phyloP scores from a whole-genome alignment of 495 filamentous ascomycete genomes.

The Annulohypoxylon nitens region DNA sequence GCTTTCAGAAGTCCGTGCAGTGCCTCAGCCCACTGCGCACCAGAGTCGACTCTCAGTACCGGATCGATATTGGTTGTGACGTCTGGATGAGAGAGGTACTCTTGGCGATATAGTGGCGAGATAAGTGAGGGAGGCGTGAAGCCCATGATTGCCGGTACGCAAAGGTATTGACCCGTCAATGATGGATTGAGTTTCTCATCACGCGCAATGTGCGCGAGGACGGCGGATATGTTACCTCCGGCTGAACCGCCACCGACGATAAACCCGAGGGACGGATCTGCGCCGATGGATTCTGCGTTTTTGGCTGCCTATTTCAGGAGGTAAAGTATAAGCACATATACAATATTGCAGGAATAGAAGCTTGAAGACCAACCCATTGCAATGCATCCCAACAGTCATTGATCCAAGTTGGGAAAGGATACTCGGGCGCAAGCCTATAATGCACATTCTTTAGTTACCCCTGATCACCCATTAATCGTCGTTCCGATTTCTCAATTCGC shows the following conservation, averaged over 20 bases:
- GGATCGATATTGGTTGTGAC: conserved; percentile 42
- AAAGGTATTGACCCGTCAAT: conserved; percentile 61
- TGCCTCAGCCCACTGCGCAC: conserved; percentile 14
- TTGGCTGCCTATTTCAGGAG: conserved; percentile 49
- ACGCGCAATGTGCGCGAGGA: conserved; percentile 56
- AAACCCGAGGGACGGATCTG: conserved; percentile 60
- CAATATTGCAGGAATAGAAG: not conserved
- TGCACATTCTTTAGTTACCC: not conserved
- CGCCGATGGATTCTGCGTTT: conserved; percentile 55
- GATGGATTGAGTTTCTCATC: conserved; percentile 59
- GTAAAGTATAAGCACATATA: conserved; percentile 8
- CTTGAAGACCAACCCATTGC: conserved; percentile 57
- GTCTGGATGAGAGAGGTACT: conserved; percentile 45
- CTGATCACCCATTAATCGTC: too few relatives aligned
- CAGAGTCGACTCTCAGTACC: conserved; percentile 21
- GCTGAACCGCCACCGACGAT: conserved; percentile 64
- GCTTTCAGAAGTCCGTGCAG: conserved; percentile 9
- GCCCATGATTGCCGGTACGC: conserved; percentile 54
- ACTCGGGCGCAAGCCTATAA: conserved; percentile 59
- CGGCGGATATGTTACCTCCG: conserved; percentile 61
- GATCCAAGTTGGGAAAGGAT: conserved; percentile 60
- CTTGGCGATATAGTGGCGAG: conserved; percentile 33
- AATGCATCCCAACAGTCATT: conserved; percentile 66
- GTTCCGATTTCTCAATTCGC: not conserved
- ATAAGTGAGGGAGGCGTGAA: conserved; percentile 28